Base-by-base conservation (phyloP, 228 moss, liverwort and hornwort species). In the Sphagnum fallax region DNA sequence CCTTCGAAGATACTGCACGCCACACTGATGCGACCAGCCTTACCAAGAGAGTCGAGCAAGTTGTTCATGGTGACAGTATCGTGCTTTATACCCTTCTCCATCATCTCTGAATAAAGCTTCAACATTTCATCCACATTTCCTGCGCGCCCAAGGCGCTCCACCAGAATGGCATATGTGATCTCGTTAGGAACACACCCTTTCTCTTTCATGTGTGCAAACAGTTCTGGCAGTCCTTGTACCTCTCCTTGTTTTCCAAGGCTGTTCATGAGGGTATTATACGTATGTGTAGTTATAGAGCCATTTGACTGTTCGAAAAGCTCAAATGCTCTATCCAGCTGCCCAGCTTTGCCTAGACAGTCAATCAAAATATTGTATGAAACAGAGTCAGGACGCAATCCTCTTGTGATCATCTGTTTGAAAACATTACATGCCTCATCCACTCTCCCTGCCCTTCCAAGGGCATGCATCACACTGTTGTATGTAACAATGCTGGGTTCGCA, bases 11-110 rank as follows among this genome's bases (percentile, higher is more conserved):
- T 78, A 51, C 78, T 66, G 10, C 80, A 78, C 5, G 83, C 78
- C 60, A 77, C 64, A 61, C 78, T 75, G 15, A 80, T 58, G 67
- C 76, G 73, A 15, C 86, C 83, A 59, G 80, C 76, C 67, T 86
- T 80, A 71, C 78, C 75, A 64, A 86, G 49, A 65, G 83, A 82
- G 60, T 83, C 82, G 4, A 86, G 78, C 13, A 86, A 78, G 52
- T 75, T 82, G 62, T 86, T 81, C 53, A 82, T 82, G 70, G 81
- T 86, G 67, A 82, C 86, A 63, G 80, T 80, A 51, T 86, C 86
- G 55, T 73, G 77, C 64, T 77, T 86, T 50, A 86, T 75, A 16
- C 75, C 66, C 13, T 80, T 82, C 61, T 78, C 72, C 10, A 80
- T 71, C 86, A 86, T 82, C 62, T 86, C 86, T 71, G 68, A 47